These are phyloP conservation scores for Multifurca ochricompacta DNA, from an alignment of 768 basidiomycete species.

Conservation along the genomic window DNA sequence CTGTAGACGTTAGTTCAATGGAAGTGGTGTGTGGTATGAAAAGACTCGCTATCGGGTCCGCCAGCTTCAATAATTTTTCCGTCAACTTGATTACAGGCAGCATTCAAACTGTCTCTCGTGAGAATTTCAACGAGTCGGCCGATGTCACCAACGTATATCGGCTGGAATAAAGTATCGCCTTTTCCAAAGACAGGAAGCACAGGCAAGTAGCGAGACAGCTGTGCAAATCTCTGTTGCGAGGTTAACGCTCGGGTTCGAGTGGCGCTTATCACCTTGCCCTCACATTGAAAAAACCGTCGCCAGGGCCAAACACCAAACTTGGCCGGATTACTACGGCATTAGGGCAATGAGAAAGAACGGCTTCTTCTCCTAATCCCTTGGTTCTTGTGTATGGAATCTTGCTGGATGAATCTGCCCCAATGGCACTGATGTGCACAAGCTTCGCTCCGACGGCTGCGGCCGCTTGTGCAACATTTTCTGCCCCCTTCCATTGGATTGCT, in stretches of 20 bases:
- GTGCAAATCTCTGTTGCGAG: slow-evolving; percentile 48
- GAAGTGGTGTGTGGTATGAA: slow-evolving; percentile 27
- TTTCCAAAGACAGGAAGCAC: slow-evolving; percentile 73
- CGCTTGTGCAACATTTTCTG: slow-evolving; percentile 53
- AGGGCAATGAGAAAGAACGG: slow-evolving; percentile 39
- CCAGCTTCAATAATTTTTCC: slow-evolving; percentile 43
- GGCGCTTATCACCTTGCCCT: slow-evolving; percentile 18
- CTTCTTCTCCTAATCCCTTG: slow-evolving; percentile 54
- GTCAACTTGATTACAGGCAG: slow-evolving; percentile 30
- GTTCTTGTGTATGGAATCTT: slow-evolving; percentile 52
- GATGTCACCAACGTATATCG: slow-evolving; percentile 65
- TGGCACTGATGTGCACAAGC: slow-evolving; percentile 62
- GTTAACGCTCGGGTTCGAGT: not conserved
- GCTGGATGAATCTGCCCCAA: slow-evolving; percentile 59
- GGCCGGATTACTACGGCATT: slow-evolving; percentile 60
- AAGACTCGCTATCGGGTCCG: slow-evolving; percentile 43
- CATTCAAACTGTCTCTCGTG: slow-evolving; percentile 37
- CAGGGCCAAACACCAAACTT: slow-evolving; percentile 68
- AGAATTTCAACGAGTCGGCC: slow-evolving; percentile 54
- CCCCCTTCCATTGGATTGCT: slow-evolving; percentile 55
- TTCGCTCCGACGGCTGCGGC: slow-evolving; percentile 47
- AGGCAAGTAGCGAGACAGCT: slow-evolving; percentile 50
- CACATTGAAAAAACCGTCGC: slow-evolving; percentile 70
- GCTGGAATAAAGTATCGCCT: slow-evolving; percentile 60
- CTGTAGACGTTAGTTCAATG: slow-evolving; percentile 29